A percentile compares a stretch with the other conserved stretches of the same genome.
These are phyloP conservation scores for Neostapfia colusana DNA, from an alignment of 176 grass and related monocot genomes.

Conservation along the genomic window DNA sequence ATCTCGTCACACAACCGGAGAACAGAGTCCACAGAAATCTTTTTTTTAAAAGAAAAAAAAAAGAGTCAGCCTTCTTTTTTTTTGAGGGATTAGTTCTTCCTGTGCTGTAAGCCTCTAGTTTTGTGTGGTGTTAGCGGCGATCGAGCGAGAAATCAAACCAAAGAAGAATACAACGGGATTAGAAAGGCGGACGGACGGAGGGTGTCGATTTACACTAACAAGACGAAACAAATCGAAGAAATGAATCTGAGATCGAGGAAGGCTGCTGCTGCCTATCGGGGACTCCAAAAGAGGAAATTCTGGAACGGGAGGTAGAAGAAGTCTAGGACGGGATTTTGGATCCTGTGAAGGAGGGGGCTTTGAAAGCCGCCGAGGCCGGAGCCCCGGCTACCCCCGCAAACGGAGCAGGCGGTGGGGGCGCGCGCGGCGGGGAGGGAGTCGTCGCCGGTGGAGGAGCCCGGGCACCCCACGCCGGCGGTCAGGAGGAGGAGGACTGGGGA, in stretches of 20 bases:
- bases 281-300: slow-evolving; percentile 62
- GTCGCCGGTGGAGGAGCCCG: slow-evolving; percentile 57
- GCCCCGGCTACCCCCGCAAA: slow-evolving; percentile 99
- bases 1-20: slow-evolving; percentile 76
- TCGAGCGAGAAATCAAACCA: slow-evolving; percentile 3
- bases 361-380: slow-evolving; percentile 99
- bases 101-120: slow-evolving; percentile 14
- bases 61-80: slow-evolving; percentile 16
- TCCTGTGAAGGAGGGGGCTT: slow-evolving; percentile 91
- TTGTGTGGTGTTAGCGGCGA: slow-evolving; percentile 21
- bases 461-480: slow-evolving; percentile 87
- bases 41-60: too few species aligned
- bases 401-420: slow-evolving; percentile 56
- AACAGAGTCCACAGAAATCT: slow-evolving; percentile 42
- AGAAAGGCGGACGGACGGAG: too few species aligned
- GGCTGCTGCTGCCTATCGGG: too few species aligned
- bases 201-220: too few species aligned
- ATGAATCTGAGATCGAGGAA: too few species aligned
- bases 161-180: neutral
- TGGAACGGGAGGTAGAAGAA: slow-evolving; percentile 66
- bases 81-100: slow-evolving; percentile 7
- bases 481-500: slow-evolving; percentile 25
- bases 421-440: slow-evolving; percentile 50
- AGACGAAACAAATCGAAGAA: too few species aligned
- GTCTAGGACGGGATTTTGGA: slow-evolving; percentile 72